Percentiles rank a stretch among this genome's conserved stretches.
phyloP scores from a whole-genome alignment of 768 basidiomycete genomes.

The Psilocybe cubensis region DNA sequence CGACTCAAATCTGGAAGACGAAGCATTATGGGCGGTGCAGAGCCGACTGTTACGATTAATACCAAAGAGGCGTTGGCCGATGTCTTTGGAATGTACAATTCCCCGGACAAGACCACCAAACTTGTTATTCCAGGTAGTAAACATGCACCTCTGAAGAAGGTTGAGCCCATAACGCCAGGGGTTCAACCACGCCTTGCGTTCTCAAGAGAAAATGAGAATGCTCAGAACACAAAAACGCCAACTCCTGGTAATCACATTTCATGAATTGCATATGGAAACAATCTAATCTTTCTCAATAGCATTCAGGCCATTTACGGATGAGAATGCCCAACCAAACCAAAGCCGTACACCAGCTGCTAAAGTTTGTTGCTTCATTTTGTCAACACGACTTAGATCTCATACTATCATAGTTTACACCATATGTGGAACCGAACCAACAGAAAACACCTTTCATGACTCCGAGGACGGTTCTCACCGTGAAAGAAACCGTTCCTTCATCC shows the following conservation, averaged over 20 bases:
- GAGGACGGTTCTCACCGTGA: slow-evolving; percentile 51
- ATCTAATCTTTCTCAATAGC: slow-evolving; percentile 32
- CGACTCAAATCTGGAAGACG: slow-evolving; percentile 41
- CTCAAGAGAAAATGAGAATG: slow-evolving; percentile 43
- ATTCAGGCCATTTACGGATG: slow-evolving; percentile 75
- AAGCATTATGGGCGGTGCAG: slow-evolving; percentile 50
- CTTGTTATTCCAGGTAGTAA: slow-evolving; percentile 64
- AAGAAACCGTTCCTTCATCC: slow-evolving; percentile 44
- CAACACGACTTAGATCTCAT: neutral
- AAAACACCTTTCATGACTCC: slow-evolving; percentile 46
- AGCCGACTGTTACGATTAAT: slow-evolving; percentile 94
- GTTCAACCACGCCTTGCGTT: slow-evolving; percentile 37
- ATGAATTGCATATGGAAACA: slow-evolving; percentile 11
- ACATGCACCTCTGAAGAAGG: slow-evolving; percentile 69
- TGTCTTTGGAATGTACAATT: slow-evolving; percentile 96
- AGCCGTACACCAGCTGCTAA: slow-evolving; percentile 51
- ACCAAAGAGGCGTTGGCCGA: slow-evolving; percentile 95
- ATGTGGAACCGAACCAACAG: slow-evolving; percentile 55
- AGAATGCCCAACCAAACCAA: slow-evolving; percentile 42
- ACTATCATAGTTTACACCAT: slow-evolving; percentile 64
- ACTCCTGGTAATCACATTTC: slow-evolving; percentile 29
- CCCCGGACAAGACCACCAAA: slow-evolving; percentile 75
- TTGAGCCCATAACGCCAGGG: slow-evolving; percentile 60
- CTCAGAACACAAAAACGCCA: slow-evolving; percentile 41
- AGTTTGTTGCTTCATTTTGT: slow-evolving; percentile 29